These are phyloP conservation scores for Lignosus rhinocerotis DNA, from an alignment of 1,284 basidiomycete genomes.

Conservation along the genomic window DNA sequence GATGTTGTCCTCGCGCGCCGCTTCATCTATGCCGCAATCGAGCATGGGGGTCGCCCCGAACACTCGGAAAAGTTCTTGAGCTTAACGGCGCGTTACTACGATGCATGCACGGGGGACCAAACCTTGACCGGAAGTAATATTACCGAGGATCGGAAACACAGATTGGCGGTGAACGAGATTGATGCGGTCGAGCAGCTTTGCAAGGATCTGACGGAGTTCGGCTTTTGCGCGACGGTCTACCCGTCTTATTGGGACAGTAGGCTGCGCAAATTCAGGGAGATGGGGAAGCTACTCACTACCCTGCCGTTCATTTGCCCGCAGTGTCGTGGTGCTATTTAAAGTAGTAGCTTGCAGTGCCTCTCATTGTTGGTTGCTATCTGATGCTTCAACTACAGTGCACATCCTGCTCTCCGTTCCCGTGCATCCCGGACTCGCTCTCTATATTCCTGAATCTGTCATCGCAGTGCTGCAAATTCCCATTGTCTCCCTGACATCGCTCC, in stretches of 20 bases:
- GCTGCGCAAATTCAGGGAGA: conserved; percentile 4
- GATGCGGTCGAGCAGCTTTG: conserved; percentile 5
- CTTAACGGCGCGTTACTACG: not conserved
- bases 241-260: conserved; percentile 22
- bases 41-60: conserved; percentile 10
- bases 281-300: conserved; percentile 1
- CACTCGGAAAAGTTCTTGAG: not conserved
- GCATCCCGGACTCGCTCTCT: too few relatives aligned
- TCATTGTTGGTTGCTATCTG: not conserved
- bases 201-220: conserved; percentile 6
- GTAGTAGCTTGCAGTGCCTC: not conserved
- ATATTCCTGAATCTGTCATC: too few relatives aligned
- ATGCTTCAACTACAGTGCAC: too few relatives aligned
- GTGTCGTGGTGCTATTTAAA: conserved; percentile 22
- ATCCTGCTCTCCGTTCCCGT: too few relatives aligned
- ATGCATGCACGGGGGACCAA: not conserved
- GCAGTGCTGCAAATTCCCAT: too few relatives aligned
- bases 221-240: conserved; percentile 18
- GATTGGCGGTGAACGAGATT: not conserved
- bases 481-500: too few relatives aligned
- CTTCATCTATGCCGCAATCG: conserved; percentile 29
- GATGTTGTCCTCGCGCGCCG: conserved; percentile 32
- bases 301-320: conserved; percentile 21
- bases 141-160: not conserved
- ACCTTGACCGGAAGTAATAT: not conserved